phyloP scores from a whole-genome alignment of 2,329 filamentous ascomycete genomes.

The Fusarium pseudograminearum region DNA sequence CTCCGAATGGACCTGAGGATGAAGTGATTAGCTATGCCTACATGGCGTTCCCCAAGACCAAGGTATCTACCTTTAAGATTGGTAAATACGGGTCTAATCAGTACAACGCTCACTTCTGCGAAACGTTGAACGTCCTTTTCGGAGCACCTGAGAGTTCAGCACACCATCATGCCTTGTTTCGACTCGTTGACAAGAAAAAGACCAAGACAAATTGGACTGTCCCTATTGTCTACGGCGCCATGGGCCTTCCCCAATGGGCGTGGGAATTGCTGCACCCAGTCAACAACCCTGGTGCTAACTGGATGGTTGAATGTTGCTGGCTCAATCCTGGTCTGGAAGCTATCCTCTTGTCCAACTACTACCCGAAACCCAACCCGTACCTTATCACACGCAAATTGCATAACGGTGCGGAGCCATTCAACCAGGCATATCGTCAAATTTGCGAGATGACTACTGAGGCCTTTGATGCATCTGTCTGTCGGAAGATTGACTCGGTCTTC shows the following conservation, averaged over 20 bases:
- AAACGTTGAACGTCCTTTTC: constrained; percentile 46
- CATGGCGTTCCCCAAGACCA: constrained; percentile 39
- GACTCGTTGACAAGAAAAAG: constrained; percentile 27
- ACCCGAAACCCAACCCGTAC: constrained; percentile 25
- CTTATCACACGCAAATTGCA: not conserved
- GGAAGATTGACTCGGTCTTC: constrained; percentile 18
- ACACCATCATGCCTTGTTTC: constrained; percentile 37
- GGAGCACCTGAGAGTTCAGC: constrained; percentile 10
- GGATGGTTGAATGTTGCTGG: constrained; percentile 26
- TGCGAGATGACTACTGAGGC: constrained; percentile 11
- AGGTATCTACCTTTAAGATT: constrained; percentile 7
- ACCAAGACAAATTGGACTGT: not conserved
- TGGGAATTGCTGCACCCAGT: constrained; percentile 40
- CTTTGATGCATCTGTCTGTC: constrained; percentile 3
- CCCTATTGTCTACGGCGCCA: constrained; percentile 32
- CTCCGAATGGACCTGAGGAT: not conserved
- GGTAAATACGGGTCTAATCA: constrained; percentile 44
- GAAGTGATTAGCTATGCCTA: constrained; percentile 35
- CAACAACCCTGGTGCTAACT: constrained; percentile 22
- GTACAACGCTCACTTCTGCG: constrained; percentile 44
- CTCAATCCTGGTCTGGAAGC: constrained; percentile 1
- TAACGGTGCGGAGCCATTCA: not conserved
- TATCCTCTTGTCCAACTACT: constrained; percentile 40
- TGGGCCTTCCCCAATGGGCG: constrained; percentile 18
- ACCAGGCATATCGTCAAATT: not conserved